A percentile compares a stretch with the other conserved stretches of the same genome.
Conservation (phyloP, 2,329 filamentous ascomycete species). For the Pseudogymnoascus sp. region DNA sequence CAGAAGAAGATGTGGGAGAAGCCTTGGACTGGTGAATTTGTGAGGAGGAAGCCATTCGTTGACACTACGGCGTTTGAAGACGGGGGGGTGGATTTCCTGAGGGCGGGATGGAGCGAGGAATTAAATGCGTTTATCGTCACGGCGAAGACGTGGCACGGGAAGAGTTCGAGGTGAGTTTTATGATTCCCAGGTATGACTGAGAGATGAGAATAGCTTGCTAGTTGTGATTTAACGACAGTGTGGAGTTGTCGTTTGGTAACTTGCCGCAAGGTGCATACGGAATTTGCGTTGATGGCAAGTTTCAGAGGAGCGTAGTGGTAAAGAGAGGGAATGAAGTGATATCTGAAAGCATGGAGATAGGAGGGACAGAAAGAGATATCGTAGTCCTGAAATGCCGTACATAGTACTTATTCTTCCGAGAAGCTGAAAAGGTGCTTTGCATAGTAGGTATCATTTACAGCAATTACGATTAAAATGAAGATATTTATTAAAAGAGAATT, state of each 20-base stretch:
- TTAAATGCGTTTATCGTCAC: constrained; percentile 8
- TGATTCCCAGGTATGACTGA: neutral
- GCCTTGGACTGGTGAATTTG: constrained; percentile 21
- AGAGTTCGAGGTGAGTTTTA: neutral
- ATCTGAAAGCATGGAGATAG: neutral
- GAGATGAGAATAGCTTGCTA: neutral
- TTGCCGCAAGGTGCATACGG: neutral
- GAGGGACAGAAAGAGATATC: neutral
- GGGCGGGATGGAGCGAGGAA: neutral
- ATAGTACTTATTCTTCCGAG: neutral
- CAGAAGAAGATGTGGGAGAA: constrained; percentile 29
- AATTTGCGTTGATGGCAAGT: neutral
- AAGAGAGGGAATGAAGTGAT: neutral
- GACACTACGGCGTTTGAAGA: neutral
- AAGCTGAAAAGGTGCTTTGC: neutral
- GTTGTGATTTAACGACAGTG: neutral
- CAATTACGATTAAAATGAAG: neutral
- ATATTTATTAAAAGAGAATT: too few relatives aligned
- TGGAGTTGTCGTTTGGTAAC: neutral
- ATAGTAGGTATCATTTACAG: neutral
- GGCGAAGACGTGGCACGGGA: constrained; percentile 6
- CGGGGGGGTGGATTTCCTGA: constrained; percentile 5
- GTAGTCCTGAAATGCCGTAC: neutral
- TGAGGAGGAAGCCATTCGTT: constrained; percentile 12
- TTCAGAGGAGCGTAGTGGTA: neutral